Percentiles rank a stretch among this genome's conserved stretches.
phyloP scores from a whole-genome alignment of 441 rosid genomes.

The Cnidoscolus chayamansa region DNA sequence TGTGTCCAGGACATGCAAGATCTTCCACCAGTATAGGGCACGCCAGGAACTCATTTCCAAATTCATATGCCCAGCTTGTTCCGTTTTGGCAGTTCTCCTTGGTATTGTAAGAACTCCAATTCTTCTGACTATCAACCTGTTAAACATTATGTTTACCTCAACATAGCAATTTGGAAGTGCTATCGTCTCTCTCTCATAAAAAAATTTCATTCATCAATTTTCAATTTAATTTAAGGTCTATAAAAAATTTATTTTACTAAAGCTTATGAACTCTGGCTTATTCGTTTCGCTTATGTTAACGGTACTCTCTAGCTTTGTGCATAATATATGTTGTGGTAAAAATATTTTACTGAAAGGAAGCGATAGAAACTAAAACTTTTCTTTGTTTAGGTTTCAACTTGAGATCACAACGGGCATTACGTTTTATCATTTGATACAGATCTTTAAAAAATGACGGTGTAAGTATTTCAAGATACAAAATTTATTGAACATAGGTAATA shows the following conservation, averaged over 20 bases:
- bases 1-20: slow-evolving; percentile 50
- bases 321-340: neutral
- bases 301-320: neutral
- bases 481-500: no score
- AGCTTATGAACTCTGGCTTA: neutral
- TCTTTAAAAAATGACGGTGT: no score
- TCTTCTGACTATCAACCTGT: slow-evolving; percentile 36
- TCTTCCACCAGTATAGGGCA: slow-evolving; percentile 66
- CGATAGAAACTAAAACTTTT: no score
- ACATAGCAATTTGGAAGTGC: neutral
- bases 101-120: slow-evolving; percentile 30
- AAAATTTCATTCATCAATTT: neutral
- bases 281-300: no score
- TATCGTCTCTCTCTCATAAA: neutral
- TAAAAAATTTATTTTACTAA: neutral
- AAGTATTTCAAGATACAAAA: no score
- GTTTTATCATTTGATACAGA: no score
- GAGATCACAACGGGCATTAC: no score
- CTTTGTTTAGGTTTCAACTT: no score
- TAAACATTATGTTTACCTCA: neutral
- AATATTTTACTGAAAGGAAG: no score
- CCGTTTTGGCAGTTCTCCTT: slow-evolving; percentile 26
- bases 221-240: neutral
- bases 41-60: slow-evolving; percentile 34
- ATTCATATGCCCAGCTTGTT: slow-evolving; percentile 47